These are phyloP conservation scores for Botrytis deweyae DNA, from an alignment of 2,329 filamentous ascomycete genomes.

Conservation along the genomic window DNA sequence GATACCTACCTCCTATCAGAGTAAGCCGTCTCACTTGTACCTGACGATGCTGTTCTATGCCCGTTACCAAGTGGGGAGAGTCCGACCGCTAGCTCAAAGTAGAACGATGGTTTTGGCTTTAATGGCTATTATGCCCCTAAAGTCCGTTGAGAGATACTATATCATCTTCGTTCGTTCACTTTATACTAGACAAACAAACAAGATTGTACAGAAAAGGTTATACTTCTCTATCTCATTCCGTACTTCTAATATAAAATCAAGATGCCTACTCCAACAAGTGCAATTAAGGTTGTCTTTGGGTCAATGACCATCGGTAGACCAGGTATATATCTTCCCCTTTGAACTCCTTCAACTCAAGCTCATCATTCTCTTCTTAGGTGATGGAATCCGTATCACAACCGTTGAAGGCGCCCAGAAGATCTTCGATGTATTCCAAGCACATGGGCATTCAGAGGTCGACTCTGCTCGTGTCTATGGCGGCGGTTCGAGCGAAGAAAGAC, in stretches of 20 bases:
- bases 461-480: conserved; percentile 65
- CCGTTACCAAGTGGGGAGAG: background rate
- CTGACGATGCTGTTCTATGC: background rate
- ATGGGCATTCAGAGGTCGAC: conserved; percentile 69
- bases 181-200: background rate
- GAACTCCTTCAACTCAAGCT: background rate
- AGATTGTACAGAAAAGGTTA: background rate
- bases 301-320: conserved; percentile 30
- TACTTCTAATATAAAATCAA: background rate
- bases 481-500: conserved; percentile 64
- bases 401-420: conserved; percentile 37
- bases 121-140: background rate
- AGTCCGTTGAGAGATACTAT: conserved; percentile 1
- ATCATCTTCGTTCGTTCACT: background rate
- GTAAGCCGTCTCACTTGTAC: background rate
- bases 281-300: conserved; percentile 27
- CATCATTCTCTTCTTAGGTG: background rate
- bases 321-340: background rate
- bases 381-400: background rate
- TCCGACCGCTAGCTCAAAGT: background rate
- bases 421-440: conserved; percentile 63
- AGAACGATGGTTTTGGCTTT: background rate
- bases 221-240: background rate
- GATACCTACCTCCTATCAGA: background rate
- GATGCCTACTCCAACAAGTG: background rate